Base-by-base conservation (phyloP, 306 rosid species). In the Cyamopsis tetragonoloba region DNA sequence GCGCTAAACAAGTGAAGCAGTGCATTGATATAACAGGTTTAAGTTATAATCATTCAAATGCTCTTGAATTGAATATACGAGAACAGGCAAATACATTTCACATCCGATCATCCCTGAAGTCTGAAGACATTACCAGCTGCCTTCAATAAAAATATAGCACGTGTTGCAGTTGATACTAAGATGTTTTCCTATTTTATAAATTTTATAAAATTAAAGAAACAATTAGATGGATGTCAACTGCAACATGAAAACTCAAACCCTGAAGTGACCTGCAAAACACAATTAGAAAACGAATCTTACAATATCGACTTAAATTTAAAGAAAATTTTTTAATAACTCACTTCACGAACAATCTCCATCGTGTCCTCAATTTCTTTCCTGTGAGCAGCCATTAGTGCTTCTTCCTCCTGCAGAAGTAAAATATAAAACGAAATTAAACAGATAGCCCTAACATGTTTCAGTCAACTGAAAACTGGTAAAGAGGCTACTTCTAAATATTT, bases 341-440 rank as follows among this genome's bases (percentile, higher is more conserved):
- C 99, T 73, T 93, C 96, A n/a, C 97, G 96, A 66, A 93, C 97
- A 76, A 93, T 90, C 84, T 93, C 97, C 99, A 93, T 93, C 11
- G 99, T 93, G 74, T 93, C 96, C 80, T 89, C 99, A 1, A 93
- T 93, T 84, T 90, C 99, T 77, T 89, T 93, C 70, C 99, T 87
- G 64, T 93, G 99, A 53, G 99, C 97, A 78, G 95, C 87, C 78
- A 93, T 79, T 64, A 90, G 65, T 32, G 97, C 96, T 83, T 93
- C 97, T 69, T 93, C 98, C 81, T 93, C 99, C 99, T 93, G 81
- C 34, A 77, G 66, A 28, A 75, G 66, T 11, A 69, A 24, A 37
- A 15, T 61, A 68, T 49, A 75, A n/a, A n/a, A n/a, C n/a, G 7
- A 23, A 66, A 32, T 72, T 62, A 22, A 84, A 62, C 67, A 51